Evolutionary conservation across 1,284 basidiomycete genomes (phyloP).

Genomic region (Irpex sp.): DNA sequence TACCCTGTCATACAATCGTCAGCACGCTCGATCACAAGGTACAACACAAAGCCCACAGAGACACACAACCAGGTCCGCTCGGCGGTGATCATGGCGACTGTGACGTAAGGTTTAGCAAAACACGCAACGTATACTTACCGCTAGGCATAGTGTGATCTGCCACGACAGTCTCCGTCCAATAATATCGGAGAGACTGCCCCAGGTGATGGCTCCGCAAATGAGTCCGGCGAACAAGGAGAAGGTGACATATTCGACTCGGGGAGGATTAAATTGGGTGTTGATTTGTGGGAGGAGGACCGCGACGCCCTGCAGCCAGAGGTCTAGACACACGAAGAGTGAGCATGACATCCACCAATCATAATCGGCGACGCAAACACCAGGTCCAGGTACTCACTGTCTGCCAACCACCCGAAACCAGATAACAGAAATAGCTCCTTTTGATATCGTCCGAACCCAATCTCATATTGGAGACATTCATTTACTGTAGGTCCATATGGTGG

Average conservation of each 20-base stretch:
- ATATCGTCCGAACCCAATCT: not conserved
- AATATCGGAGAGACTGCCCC: conserved; percentile 1
- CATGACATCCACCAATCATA: not conserved
- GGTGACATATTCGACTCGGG: conserved; percentile 1
- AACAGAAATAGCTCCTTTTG: not conserved
- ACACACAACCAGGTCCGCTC: not conserved
- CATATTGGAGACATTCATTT: not conserved
- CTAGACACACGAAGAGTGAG: not conserved
- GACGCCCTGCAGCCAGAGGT: not conserved
- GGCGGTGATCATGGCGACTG: not conserved
- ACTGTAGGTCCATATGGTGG: not conserved
- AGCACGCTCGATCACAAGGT: not conserved
- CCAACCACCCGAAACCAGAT: not conserved
- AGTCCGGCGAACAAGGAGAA: not conserved
- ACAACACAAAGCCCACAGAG: not conserved
- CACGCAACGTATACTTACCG: not conserved
- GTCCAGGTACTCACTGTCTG: not conserved
- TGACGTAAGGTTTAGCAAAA: not conserved
- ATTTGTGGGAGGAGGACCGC: not conserved
- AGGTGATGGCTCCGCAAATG: conserved; percentile 1
- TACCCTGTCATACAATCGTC: not conserved
- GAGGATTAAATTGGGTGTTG: not conserved
- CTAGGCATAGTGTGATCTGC: conserved; percentile 1
- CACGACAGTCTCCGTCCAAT: conserved; percentile 1
- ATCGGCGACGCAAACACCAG: not conserved